phyloP scores from a whole-genome alignment of 176 grass and related monocot species.

The Rhynchospora pubera region DNA sequence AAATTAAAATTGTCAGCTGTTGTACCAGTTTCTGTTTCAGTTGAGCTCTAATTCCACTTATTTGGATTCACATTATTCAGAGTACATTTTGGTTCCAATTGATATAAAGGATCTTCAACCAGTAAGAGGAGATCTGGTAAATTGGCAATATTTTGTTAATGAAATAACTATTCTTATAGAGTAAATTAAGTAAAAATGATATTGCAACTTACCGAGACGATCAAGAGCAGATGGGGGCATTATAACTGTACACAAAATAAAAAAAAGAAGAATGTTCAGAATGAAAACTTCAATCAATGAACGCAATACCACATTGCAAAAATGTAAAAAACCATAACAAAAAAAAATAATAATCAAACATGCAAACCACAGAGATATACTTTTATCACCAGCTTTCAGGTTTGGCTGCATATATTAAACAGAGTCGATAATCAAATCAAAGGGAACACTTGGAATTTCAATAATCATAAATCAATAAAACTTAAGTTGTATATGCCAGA shows the following conservation, averaged over 20 bases:
- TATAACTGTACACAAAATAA: constrained; percentile 53
- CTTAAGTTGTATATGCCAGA: not conserved
- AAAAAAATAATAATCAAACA: not conserved
- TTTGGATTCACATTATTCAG: not conserved
- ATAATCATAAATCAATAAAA: constrained; percentile 12
- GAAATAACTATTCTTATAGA: not conserved
- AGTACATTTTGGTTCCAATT: not conserved
- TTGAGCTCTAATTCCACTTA: not conserved
- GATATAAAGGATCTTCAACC: not conserved
- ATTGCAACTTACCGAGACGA: constrained; percentile 58
- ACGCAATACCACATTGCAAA: not conserved
- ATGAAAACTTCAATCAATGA: not conserved
- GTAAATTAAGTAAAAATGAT: not conserved
- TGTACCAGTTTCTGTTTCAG: not conserved
- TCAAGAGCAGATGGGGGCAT: constrained; percentile 85
- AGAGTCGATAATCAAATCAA: constrained; percentile 22
- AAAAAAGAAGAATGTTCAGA: constrained; percentile 8
- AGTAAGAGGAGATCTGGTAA: constrained; percentile 7
- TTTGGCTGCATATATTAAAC: constrained; percentile 56
- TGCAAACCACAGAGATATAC: constrained; percentile 17
- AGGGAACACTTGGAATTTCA: not conserved
- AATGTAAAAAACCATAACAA: not conserved
- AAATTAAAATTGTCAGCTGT: not conserved
- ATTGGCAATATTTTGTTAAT: not conserved
- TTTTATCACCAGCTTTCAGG: constrained; percentile 77